These are phyloP conservation scores for Mucor circinelloides DNA, from an alignment of 371 early-diverging fungal genomes.

Conservation along the genomic window DNA sequence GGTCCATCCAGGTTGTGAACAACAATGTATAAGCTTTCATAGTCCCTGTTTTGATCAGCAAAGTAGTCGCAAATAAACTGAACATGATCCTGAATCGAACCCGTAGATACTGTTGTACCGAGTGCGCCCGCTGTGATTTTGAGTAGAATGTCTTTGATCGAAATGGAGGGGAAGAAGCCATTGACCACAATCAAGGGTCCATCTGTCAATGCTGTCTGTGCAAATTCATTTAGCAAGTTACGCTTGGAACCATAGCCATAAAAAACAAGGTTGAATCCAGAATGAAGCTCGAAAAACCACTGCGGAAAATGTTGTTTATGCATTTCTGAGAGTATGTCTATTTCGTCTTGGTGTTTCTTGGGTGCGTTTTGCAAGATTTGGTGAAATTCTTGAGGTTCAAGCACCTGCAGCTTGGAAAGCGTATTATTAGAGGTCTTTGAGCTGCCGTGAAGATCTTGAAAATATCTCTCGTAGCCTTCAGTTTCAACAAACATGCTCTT, in stretches of 20 bases:
- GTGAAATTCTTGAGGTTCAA: constrained; percentile 68
- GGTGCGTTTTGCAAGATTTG: constrained; percentile 51
- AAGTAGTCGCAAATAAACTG: constrained; percentile 69
- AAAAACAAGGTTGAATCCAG: constrained; percentile 81
- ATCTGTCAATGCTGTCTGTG: constrained; percentile 51
- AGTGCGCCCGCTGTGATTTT: constrained; percentile 59
- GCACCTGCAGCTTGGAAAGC: constrained; percentile 68
- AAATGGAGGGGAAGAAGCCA: constrained; percentile 82
- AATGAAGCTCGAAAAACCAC: constrained; percentile 81
- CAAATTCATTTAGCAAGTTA: constrained; percentile 73
- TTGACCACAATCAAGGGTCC: constrained; percentile 79
- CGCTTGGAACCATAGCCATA: constrained; percentile 94
- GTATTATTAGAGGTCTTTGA: constrained; percentile 86
- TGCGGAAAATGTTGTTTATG: constrained; percentile 75
- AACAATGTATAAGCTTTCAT: constrained; percentile 68
- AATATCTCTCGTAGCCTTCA: constrained; percentile 73
- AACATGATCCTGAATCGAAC: constrained; percentile 67
- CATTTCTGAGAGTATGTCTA: constrained; percentile 49
- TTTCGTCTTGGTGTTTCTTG: constrained; percentile 63
- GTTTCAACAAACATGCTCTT: constrained; percentile 37
- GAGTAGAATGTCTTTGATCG: constrained; percentile 70
- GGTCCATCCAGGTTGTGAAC: constrained; percentile 93
- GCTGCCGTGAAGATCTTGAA: constrained; percentile 63
- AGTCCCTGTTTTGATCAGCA: constrained; percentile 38
- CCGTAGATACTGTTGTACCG: constrained; percentile 31